These are phyloP conservation scores for Aspergillus fructus DNA, from an alignment of 2,329 filamentous ascomycete genomes.

Conservation along the genomic window DNA sequence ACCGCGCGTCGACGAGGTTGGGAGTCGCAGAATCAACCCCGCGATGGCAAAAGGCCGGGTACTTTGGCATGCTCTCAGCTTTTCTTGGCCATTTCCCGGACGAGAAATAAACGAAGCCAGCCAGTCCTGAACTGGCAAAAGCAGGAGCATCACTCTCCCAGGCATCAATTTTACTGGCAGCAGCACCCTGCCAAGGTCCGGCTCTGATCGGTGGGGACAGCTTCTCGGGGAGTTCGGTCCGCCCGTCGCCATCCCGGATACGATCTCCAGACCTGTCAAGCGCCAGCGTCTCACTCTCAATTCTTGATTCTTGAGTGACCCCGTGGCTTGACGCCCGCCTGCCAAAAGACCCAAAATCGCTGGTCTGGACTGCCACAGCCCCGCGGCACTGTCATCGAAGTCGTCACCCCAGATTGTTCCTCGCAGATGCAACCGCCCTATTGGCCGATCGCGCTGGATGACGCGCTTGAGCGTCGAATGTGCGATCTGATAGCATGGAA, in stretches of 20 bases:
- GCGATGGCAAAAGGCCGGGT: not conserved
- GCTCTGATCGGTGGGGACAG: slow-evolving; percentile 7
- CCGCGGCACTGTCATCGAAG: not conserved
- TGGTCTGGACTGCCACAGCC: slow-evolving; percentile 2
- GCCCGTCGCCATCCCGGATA: slow-evolving; percentile 16
- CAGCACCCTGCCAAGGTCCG: not conserved
- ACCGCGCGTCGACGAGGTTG: not conserved
- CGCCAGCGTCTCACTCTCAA: not conserved
- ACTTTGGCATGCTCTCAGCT: not conserved
- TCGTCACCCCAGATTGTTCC: not conserved
- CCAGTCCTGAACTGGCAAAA: not conserved
- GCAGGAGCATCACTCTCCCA: not conserved
- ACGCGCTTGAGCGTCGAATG: slow-evolving; percentile 1
- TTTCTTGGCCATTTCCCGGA: not conserved
- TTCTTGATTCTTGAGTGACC: not conserved
- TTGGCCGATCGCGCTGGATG: slow-evolving; percentile 15
- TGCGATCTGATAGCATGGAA: slow-evolving; percentile 10
- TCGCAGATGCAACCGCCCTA: slow-evolving; percentile 6
- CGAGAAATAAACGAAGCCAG: not conserved
- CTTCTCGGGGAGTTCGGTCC: slow-evolving; percentile 21
- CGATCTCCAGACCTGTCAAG: slow-evolving; percentile 16
- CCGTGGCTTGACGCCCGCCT: not conserved
- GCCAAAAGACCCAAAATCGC: slow-evolving; percentile 7
- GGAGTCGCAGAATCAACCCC: slow-evolving; percentile 1
- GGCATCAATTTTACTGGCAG: not conserved